These are phyloP conservation scores for Ophiocordyceps camponoti-floridani DNA, from an alignment of 2,329 filamentous ascomycete genomes.

Conservation along the genomic window DNA sequence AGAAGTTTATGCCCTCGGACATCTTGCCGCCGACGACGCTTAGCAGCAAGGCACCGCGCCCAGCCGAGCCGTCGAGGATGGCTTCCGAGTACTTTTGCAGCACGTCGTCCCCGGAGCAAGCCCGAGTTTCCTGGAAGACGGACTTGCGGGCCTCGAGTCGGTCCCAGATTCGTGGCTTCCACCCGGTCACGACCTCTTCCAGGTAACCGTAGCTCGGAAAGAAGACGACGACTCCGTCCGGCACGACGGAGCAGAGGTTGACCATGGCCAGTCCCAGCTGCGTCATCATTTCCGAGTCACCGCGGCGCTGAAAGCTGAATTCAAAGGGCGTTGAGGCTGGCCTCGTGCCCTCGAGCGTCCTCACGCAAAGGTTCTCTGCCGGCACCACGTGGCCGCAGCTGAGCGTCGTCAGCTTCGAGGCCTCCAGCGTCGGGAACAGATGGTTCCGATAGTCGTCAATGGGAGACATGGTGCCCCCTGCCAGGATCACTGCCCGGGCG, in stretches of 20 bases:
- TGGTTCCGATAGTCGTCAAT: slow-evolving; percentile 81
- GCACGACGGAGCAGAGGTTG: slow-evolving; percentile 54
- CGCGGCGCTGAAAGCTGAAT: slow-evolving; percentile 70
- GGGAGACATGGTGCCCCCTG: slow-evolving; percentile 94
- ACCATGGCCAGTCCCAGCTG: slow-evolving; percentile 60
- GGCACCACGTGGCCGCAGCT: slow-evolving; percentile 95
- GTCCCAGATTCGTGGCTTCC: slow-evolving; percentile 41
- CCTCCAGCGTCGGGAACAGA: slow-evolving; percentile 58
- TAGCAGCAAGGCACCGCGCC: slow-evolving; percentile 51
- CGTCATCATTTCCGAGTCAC: slow-evolving; percentile 47
- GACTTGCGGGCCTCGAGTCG: slow-evolving; percentile 39
- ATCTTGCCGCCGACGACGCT: slow-evolving; percentile 89
- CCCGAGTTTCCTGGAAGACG: slow-evolving; percentile 41
- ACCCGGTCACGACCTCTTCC: slow-evolving; percentile 48
- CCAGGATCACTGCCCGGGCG: slow-evolving; percentile 74
- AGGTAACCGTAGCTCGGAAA: slow-evolving; percentile 93
- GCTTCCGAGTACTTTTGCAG: slow-evolving; percentile 55
- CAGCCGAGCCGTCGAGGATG: slow-evolving; percentile 25
- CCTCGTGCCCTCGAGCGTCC: slow-evolving; percentile 38
- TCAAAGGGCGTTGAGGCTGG: slow-evolving; percentile 43
- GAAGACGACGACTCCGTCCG: slow-evolving; percentile 84
- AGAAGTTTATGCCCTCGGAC: slow-evolving; percentile 97
- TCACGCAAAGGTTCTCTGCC: slow-evolving; percentile 59
- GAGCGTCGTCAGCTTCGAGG: slow-evolving; percentile 52
- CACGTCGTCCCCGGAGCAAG: slow-evolving; percentile 45